Evolutionary conservation across 495 filamentous ascomycete species (phyloP).

Genomic region (Podospora appendiculata): DNA sequence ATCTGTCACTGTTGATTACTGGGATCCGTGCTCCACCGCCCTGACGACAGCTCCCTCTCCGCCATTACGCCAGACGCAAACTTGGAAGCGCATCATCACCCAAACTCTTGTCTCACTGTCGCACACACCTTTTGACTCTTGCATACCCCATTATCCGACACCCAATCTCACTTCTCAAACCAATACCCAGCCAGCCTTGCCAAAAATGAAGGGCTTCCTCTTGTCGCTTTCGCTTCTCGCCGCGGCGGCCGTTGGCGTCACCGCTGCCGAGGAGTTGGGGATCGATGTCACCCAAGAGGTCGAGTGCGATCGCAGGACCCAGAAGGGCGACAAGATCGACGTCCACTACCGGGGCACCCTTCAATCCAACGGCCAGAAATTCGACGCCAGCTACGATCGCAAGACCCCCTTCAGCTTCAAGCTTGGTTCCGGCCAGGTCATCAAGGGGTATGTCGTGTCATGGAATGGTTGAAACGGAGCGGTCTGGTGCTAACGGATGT

Average conservation of each 20-base stretch:
- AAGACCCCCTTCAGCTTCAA: conserved; percentile 67
- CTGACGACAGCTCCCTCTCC: no score
- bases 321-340: conserved; percentile 66
- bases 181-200: no score
- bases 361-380: conserved; percentile 43
- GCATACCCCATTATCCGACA: no score
- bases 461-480: not conserved
- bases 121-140: no score
- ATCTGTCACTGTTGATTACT: no score
- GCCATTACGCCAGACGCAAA: no score
- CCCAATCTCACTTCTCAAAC: no score
- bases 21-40: no score
- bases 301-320: conserved; percentile 60
- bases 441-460: conserved; percentile 61
- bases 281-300: conserved; percentile 70
- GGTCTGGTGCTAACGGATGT: conserved; percentile 11
- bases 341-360: conserved; percentile 89
- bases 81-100: no score
- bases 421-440: conserved; percentile 74
- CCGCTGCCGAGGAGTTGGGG: conserved; percentile 51
- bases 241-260: conserved; percentile 39
- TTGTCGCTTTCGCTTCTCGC: conserved; percentile 48
- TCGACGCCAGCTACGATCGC: conserved; percentile 67
- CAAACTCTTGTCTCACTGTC: no score
- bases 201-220: conserved; percentile 49